Conservation (phyloP, 2,329 filamentous ascomycete genomes). For the Penicillium corylophilum region DNA sequence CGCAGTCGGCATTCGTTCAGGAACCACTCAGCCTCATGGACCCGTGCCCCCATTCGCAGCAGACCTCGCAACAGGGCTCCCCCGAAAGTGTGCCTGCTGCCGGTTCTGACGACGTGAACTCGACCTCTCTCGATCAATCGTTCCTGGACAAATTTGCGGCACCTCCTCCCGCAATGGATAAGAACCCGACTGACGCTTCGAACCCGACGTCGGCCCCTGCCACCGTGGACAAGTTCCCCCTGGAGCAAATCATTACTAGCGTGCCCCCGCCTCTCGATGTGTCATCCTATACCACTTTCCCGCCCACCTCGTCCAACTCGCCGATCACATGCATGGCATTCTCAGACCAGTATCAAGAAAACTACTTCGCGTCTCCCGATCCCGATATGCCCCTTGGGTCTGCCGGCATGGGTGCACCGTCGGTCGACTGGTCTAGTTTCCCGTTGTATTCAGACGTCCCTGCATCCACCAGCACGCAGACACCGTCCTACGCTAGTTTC, state of each 20-base stretch:
- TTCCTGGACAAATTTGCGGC: conserved; percentile 31
- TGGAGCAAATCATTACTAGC: conserved; percentile 36
- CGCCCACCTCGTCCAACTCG: conserved; percentile 33
- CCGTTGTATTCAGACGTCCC: conserved; percentile 42
- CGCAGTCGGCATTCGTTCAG: conserved; percentile 32
- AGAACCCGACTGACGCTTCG: conserved; percentile 17
- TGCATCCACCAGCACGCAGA: conserved; percentile 43
- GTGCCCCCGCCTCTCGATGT: conserved; percentile 41
- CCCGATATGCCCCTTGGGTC: conserved; percentile 41
- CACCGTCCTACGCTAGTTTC: conserved; percentile 48
- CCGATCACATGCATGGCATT: conserved; percentile 36
- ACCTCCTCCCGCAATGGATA: conserved; percentile 24
- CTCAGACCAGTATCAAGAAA: conserved; percentile 40
- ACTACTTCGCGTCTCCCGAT: conserved; percentile 46
- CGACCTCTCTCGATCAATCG: conserved; percentile 32
- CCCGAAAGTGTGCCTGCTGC: conserved; percentile 40
- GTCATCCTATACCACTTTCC: conserved; percentile 37
- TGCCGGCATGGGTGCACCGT: conserved; percentile 41
- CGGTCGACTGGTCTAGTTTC: conserved; percentile 51
- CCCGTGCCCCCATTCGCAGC: conserved; percentile 14
- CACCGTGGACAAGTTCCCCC: conserved; percentile 27
- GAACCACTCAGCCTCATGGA: conserved; percentile 26
- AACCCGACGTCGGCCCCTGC: conserved; percentile 27
- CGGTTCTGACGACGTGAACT: conserved; percentile 25
- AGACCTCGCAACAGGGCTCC: conserved; percentile 43